Conservation (phyloP, 495 filamentous ascomycete species). For the Xylaria sp. region DNA sequence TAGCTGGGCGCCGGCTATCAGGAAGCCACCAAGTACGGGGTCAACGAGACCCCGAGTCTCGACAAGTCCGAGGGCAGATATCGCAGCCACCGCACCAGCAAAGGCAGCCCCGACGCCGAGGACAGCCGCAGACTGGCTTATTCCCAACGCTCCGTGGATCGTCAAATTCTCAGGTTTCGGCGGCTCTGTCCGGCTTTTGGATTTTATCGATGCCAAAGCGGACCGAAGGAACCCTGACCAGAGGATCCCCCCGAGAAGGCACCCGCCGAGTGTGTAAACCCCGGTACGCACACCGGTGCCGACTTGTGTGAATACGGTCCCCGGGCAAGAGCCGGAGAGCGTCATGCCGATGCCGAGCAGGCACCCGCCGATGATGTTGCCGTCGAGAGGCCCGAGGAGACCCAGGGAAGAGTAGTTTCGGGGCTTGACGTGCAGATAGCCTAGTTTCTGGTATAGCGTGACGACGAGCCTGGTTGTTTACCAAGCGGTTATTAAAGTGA, state of each 20-base stretch:
- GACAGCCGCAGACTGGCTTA: slow-evolving; percentile 32
- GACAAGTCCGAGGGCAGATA: slow-evolving; percentile 36
- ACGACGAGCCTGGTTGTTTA: slow-evolving; percentile 37
- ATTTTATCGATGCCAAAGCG: slow-evolving; percentile 23
- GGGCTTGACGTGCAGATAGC: slow-evolving; percentile 43
- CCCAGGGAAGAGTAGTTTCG: slow-evolving; percentile 46
- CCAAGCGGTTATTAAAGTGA: neutral
- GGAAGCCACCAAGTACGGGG: slow-evolving; percentile 53
- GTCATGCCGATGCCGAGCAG: slow-evolving; percentile 63
- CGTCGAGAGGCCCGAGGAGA: slow-evolving; percentile 54
- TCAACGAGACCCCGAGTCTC: slow-evolving; percentile 44
- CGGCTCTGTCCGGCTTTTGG: slow-evolving; percentile 20
- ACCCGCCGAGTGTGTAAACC: slow-evolving; percentile 50
- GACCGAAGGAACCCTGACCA: slow-evolving; percentile 44
- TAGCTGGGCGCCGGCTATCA: slow-evolving; percentile 58
- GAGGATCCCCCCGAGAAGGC: slow-evolving; percentile 51
- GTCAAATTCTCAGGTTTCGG: slow-evolving; percentile 32
- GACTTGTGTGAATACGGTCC: slow-evolving; percentile 61
- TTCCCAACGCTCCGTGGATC: slow-evolving; percentile 44
- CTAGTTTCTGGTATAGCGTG: slow-evolving; percentile 40
- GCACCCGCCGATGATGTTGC: slow-evolving; percentile 62
- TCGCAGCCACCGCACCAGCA: slow-evolving; percentile 36
- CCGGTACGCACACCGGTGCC: slow-evolving; percentile 55
- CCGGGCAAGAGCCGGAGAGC: slow-evolving; percentile 63
- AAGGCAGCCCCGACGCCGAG: slow-evolving; percentile 43